Base-by-base conservation (phyloP, 2,329 filamentous ascomycete species). In the Delphinella strobiligena region DNA sequence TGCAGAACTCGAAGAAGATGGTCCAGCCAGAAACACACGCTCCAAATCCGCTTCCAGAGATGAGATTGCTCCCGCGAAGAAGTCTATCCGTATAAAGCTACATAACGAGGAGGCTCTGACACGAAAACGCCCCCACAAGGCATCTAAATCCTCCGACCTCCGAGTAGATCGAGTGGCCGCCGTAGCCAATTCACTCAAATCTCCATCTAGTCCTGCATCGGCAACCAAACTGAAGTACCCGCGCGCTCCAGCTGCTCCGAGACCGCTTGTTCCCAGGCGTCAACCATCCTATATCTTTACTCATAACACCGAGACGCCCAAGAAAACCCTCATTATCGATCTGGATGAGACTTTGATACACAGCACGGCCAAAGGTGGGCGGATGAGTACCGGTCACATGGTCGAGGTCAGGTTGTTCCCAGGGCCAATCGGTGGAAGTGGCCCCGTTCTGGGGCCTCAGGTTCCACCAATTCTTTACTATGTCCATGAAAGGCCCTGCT, bases 391-490 rank as follows among this genome's bases (percentile, higher is more conserved):
- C 15, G 91, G 91, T 14, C 91, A 98, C 63, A 98, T 98, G 91
- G 88, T 98, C 38, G 91, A 98, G 64, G 91, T 98, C 80, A 80
- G 42, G 29, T 7, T n/a, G n/a, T 40, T 47, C 16, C 39, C 42
- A 31, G 42, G 42, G 10, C 77, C 45, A 64, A 73, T 85, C 33
- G 79, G 76, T 40, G 73, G 75, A 35, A 78, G 75, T 22, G 78
- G 80, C 18, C 73, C 78, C 49, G 68, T 76, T 15, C 65, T 84
- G 18, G 85, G 83, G 5, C 85, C 87, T 31, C 89, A 94, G 55
- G 88, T 98, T 56, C 91, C 91, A 1, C 91, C 91, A 1, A 96
- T 98, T 49, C 65, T 98, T 45, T 98, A 98, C 67, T 98, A 95
- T 68, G 91, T 98, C 37, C 91, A 98, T 66, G 96, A 98, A 64